A percentile compares a stretch with the other conserved stretches of the same genome.
Conservation (phyloP, 2,329 filamentous ascomycete species). For the Dactylonectria estremocensis region DNA sequence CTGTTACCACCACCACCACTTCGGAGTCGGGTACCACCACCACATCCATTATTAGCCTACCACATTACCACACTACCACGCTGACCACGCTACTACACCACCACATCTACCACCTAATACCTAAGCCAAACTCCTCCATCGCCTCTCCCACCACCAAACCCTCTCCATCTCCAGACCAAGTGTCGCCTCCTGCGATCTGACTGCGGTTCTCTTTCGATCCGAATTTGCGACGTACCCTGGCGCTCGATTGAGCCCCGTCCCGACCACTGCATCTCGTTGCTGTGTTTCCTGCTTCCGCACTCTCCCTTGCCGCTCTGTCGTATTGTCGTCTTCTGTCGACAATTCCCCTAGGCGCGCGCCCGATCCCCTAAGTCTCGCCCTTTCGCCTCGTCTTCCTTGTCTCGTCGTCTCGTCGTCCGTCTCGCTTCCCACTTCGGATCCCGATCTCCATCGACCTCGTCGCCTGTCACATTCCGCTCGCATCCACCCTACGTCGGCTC, state of each 20-base stretch:
- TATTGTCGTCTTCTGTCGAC: constrained; percentile 31
- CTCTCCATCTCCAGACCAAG: constrained; percentile 18
- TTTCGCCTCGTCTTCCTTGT: constrained; percentile 7
- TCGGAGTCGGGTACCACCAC: not conserved
- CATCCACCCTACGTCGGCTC: constrained; percentile 26
- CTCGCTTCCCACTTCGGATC: constrained; percentile 21
- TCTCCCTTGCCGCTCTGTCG: constrained; percentile 31
- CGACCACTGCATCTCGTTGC: constrained; percentile 4
- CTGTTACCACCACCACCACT: constrained; percentile 40
- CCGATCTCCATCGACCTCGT: constrained; percentile 29
- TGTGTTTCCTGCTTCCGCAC: constrained; percentile 18
- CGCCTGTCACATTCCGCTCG: constrained; percentile 16
- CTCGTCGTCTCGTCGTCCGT: constrained; percentile 15
- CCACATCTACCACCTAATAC: constrained; percentile 6
- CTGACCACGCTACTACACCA: constrained; percentile 11
- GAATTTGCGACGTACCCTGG: constrained; percentile 28
- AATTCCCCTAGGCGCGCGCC: constrained; percentile 34
- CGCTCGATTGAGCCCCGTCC: constrained; percentile 37
- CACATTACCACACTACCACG: not conserved
- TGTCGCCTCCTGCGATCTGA: constrained; percentile 6
- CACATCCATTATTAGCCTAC: not conserved
- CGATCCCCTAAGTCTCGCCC: not conserved
- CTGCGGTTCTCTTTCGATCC: constrained; percentile 5
- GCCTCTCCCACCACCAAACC: constrained; percentile 7
- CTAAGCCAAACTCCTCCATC: constrained; percentile 15